Evolutionary conservation across 2,329 filamentous ascomycete genomes (phyloP), one percentile per base, ranked within the genome.

Genomic region (Dactylellina haptotyla): DNA sequence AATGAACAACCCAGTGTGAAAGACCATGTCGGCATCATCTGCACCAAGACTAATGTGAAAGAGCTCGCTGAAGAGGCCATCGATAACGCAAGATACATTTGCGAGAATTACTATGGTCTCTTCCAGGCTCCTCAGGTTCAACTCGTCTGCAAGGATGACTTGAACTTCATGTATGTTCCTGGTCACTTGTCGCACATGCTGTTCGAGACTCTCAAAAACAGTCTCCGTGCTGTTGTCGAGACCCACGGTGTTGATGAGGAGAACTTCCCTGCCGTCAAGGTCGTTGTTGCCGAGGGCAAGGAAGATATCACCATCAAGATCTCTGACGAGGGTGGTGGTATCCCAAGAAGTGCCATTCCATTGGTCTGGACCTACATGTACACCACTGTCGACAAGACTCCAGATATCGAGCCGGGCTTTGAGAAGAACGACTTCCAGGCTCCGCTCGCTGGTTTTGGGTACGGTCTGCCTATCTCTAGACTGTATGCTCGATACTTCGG

Each of bases 311-410:
- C 95, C 3, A 97, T 99, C 84, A 99, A 99, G 83, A 90, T 99
- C 78, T 92, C 90, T 3, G 95, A 99, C 80, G 95, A 99, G 82
- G 95, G 95, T 70, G 95, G 95, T 76, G 95, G 95, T 75, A 98
- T 99, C 59, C 93, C 95, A 0, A 85, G 95, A 78, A 96, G 91
- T 78, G 88, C 92, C 58, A 98, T 99, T 76, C 95, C 95, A 3
- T 86, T 99, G 12, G 95, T 98, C n/a, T 99, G 95, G 95, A 99
- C 95, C 10, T 99, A 99, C 81, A 99, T 98, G 95, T 99, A 99
- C 81, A 99, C 95, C 34, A 99, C 95, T 1, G 95, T 99, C 76
- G 95, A 98, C 81, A 89, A 93, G 78, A 98, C 95, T 20, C 95
- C 95, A 12, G 96, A 89, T 79, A 84, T 99, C 75, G 95, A 99